These are phyloP conservation scores for Colletotrichum spaethianum DNA, from an alignment of 2,329 filamentous ascomycete species.

Conservation along the genomic window DNA sequence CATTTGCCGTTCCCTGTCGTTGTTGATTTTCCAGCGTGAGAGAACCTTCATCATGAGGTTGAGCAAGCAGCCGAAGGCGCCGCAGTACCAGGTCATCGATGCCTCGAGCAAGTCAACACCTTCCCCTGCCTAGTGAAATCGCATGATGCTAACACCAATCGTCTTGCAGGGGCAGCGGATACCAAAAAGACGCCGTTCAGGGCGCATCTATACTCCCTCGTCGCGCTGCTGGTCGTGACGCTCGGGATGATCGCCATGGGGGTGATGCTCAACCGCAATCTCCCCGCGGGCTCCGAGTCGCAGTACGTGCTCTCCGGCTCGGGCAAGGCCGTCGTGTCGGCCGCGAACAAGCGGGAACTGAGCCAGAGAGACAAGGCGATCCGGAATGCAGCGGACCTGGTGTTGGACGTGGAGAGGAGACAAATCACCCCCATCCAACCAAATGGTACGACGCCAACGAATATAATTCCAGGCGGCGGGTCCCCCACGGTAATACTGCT, in stretches of 20 bases:
- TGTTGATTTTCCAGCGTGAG: neutral
- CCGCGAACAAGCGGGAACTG: neutral
- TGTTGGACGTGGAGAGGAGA: neutral
- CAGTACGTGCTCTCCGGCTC: neutral
- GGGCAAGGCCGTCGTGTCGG: neutral
- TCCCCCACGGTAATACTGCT: neutral
- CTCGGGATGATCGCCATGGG: conserved; percentile 30
- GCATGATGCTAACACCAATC: neutral
- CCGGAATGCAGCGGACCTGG: neutral
- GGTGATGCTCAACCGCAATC: conserved; percentile 4
- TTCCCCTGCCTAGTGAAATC: neutral
- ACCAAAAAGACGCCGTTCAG: conserved; percentile 24
- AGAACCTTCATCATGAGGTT: neutral
- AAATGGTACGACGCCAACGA: too few species aligned
- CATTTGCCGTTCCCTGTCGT: neutral
- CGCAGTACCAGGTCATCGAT: neutral
- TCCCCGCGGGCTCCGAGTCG: neutral
- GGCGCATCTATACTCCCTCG: conserved; percentile 24
- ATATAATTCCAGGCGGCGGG: too few species aligned
- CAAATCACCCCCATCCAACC: neutral
- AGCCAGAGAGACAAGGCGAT: neutral
- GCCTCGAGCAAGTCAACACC: neutral
- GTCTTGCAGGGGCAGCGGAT: neutral
- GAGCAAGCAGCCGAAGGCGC: neutral
- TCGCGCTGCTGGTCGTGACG: conserved; percentile 34